Evolutionary conservation across 768 basidiomycete genomes (phyloP), one percentile per base, ranked within the genome.

Genomic region (Hypsizygus marmoreus): DNA sequence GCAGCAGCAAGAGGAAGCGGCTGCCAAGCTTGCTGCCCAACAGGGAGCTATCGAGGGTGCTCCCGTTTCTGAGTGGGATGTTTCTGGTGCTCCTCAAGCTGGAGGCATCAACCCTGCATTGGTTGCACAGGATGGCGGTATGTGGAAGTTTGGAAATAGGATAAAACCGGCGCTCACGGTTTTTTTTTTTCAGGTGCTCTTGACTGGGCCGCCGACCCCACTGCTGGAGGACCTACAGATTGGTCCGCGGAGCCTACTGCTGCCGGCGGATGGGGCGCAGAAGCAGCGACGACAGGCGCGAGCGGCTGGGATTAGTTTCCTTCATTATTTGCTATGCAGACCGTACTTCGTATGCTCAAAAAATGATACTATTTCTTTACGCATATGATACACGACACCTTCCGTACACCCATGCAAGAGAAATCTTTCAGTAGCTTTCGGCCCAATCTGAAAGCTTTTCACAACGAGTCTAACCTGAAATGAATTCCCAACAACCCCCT

Each of bases 1-100:
- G 73, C 95, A 97, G 74, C 91, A 93, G 65, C 86, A 90, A 63
- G 95, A 93, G 66, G 92, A 91, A 67, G 90, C 91, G 20, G 83
- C 87, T 53, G 90, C 90, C 58, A 94, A 94, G 72, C 76, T 81
- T 54, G 77, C 81, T 51, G 81, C 80, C 40, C 82, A 77, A 53
- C 78, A 75, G 43, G 70, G 67, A 44, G 67, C 64, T 39, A 76
- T 63, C 33, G 86, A 80, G 57, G 66, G 72, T 30, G 69, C 72
- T 28, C 69, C 75, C 38, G 59, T 68, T 17, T 54, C 75, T 37
- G 88, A 91, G 59, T 91, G 91, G 88, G 89, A 90, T 56, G 81
- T 84, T 42, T 59, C 81, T 43, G 75, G 82, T 62, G 85, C 83
- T 40, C 77, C 83, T 51, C 76, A 75, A 50, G 80, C 77, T 54